A percentile compares a stretch with the other conserved stretches of the same genome.
Conservation (phyloP, 208 protist genomes). For the Wallacemonas sp. region DNA sequence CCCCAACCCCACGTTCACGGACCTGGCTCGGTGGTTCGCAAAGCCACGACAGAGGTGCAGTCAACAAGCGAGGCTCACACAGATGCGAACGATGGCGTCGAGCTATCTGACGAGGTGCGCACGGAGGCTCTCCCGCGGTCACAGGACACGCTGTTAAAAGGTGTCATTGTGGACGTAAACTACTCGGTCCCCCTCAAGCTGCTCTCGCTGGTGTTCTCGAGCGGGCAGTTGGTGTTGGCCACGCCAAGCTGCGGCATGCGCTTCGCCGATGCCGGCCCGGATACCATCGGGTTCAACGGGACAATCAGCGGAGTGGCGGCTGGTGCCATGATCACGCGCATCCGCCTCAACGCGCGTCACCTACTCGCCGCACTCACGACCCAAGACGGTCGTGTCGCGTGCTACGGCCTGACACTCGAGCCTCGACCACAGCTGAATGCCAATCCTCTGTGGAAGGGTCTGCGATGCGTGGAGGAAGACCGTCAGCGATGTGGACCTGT, state of each 20-base stretch:
- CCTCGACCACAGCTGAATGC: not conserved
- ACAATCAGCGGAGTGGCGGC: not conserved
- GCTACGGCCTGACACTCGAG: slow-evolving; percentile 22
- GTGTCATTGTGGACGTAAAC: slow-evolving; percentile 46
- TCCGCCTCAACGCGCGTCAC: slow-evolving; percentile 53
- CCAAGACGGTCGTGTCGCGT: slow-evolving; percentile 50
- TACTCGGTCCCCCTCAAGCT: slow-evolving; percentile 36
- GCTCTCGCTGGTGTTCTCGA: slow-evolving; percentile 54
- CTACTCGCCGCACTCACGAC: slow-evolving; percentile 54
- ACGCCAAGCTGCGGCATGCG: slow-evolving; percentile 39
- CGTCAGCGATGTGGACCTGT: slow-evolving; percentile 29
- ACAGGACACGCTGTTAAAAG: slow-evolving; percentile 23
- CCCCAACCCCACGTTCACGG: no score
- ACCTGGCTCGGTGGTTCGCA: no score
- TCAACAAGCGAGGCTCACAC: no score
- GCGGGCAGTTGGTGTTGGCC: slow-evolving; percentile 51
- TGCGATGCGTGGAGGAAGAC: slow-evolving; percentile 35
- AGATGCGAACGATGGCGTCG: no score
- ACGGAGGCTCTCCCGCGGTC: no score
- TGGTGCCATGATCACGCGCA: not conserved
- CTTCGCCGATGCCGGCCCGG: slow-evolving; percentile 21
- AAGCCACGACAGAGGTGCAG: no score
- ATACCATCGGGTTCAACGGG: not conserved
- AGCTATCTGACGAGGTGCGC: no score
- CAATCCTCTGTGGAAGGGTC: slow-evolving; percentile 44